Evolutionary conservation across 2,329 filamentous ascomycete genomes (phyloP), one percentile per base, ranked within the genome.

Genomic region (Neocatenulostroma microsporum): DNA sequence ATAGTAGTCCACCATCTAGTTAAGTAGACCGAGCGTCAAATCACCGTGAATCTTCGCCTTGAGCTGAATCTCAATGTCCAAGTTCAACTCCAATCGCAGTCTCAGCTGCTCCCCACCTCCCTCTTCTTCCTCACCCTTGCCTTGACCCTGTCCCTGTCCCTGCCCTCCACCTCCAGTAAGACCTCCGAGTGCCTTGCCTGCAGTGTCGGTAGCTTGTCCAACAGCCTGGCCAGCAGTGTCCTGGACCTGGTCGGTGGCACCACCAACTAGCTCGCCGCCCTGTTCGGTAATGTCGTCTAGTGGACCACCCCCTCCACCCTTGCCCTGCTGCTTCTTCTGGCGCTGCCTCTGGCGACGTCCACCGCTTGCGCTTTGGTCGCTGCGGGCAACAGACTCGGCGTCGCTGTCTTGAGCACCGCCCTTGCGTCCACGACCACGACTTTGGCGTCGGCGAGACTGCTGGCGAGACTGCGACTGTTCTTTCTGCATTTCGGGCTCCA

Each of bases 41-140:
- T 78, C 74, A 61, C 74, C 74, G 45, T 77, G 73, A 47, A 78
- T 78, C 58, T 74, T 76, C n/a, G 74, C 74, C 63, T 78, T 78
- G 30, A 78, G 59, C 51, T 78, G 72, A 37, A 78, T 68, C 53
- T 78, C 74, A 53, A 78, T 74, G 54, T 78, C 74, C 42, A 78
- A 60, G 50, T 78, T 78, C 46, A 78, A 59, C 48, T 78, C 74
- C 44, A 78, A 50, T 48, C 72, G 63, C 57, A 78, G 49, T 48
- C 73, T 69, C 46, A 78, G 62, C 50, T 74, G 67, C 54, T 69
- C 67, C 42, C 63, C 68, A 47, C 64, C 62, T 21, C 55, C 60
- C 4, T 60, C 62, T 7, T 58, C 54, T 8, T 49, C 48, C 29
- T 55, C 54, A 13, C 49, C 49, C 31, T 62, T 60, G 18, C 40